Conservation (phyloP, 1,284 basidiomycete species). For the Peniophora sp. region DNA sequence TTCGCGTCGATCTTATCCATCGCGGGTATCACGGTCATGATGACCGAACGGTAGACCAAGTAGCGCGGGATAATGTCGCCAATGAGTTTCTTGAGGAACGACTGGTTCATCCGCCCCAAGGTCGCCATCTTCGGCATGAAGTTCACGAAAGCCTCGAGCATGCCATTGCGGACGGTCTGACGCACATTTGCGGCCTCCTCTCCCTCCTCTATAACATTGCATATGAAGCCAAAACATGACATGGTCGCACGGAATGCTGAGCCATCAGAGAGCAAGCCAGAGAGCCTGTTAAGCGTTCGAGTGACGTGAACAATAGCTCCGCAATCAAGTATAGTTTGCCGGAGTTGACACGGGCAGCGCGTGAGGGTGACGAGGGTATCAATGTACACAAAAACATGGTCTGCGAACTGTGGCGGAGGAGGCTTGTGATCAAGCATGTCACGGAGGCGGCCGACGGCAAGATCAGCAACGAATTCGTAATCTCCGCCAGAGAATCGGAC, state of each 20-base stretch:
- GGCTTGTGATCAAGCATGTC: constrained; percentile 7
- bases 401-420: constrained; percentile 2
- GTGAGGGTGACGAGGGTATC: constrained; percentile 27
- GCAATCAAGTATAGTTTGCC: constrained; percentile 21
- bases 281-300: constrained; percentile 20
- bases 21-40: constrained; percentile 19
- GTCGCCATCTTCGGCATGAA: constrained; percentile 18
- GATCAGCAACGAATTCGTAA: constrained; percentile 19
- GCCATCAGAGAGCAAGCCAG: constrained; percentile 10
- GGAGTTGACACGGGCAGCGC: constrained; percentile 5
- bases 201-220: constrained; percentile 27
- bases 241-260: constrained; percentile 21
- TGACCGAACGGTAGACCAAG: constrained; percentile 27
- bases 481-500: constrained; percentile 19
- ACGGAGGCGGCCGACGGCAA: constrained; percentile 19
- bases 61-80: constrained; percentile 24
- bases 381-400: constrained; percentile 17
- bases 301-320: constrained; percentile 23
- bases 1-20: constrained; percentile 15
- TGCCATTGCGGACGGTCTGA: constrained; percentile 24
- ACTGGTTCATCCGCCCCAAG: constrained; percentile 21
- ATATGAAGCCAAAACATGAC: constrained; percentile 23
- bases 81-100: constrained; percentile 22
- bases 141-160: constrained; percentile 24
- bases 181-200: constrained; percentile 30